Evolutionary conservation across 2,329 filamentous ascomycete species (phyloP).

Genomic region (Waltergamsia citrina): DNA sequence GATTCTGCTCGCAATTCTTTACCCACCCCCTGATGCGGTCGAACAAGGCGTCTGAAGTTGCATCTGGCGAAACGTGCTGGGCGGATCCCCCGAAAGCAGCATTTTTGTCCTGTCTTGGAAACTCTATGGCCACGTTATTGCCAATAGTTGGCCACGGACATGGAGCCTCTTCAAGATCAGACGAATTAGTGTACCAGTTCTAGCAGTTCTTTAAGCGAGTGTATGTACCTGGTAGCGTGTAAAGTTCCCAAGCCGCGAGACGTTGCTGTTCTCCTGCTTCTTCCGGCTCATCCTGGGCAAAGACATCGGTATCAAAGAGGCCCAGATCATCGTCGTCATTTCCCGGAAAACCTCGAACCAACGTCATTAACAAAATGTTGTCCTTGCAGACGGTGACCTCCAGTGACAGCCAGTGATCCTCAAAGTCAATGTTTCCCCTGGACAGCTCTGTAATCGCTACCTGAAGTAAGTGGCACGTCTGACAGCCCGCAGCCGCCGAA

Average conservation of each 20-base stretch:
- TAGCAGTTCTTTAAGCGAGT: too few relatives aligned
- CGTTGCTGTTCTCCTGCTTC: not conserved
- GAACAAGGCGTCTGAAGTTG: not conserved
- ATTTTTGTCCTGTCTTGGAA: not conserved
- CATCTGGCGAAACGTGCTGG: not conserved
- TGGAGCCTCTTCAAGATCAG: not conserved
- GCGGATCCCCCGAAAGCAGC: not conserved
- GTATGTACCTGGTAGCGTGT: not conserved
- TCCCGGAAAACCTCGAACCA: not conserved
- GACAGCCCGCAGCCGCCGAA: not conserved
- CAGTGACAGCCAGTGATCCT: not conserved
- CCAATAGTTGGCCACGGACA: not conserved
- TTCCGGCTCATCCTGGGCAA: not conserved
- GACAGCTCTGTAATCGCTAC: not conserved
- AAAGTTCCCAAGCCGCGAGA: not conserved
- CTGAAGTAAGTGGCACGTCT: not conserved
- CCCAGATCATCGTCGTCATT: not conserved
- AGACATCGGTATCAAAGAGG: not conserved
- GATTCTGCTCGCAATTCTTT: not conserved
- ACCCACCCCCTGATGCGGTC: slow-evolving; percentile 1
- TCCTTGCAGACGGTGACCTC: not conserved
- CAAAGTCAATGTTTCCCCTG: not conserved
- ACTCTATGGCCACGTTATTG: not conserved
- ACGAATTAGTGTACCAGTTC: too few relatives aligned
- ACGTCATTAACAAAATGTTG: not conserved